Evolutionary conservation across 1,139 yeast species (phyloP).

Genomic region (Sugiyamaella japonica): DNA sequence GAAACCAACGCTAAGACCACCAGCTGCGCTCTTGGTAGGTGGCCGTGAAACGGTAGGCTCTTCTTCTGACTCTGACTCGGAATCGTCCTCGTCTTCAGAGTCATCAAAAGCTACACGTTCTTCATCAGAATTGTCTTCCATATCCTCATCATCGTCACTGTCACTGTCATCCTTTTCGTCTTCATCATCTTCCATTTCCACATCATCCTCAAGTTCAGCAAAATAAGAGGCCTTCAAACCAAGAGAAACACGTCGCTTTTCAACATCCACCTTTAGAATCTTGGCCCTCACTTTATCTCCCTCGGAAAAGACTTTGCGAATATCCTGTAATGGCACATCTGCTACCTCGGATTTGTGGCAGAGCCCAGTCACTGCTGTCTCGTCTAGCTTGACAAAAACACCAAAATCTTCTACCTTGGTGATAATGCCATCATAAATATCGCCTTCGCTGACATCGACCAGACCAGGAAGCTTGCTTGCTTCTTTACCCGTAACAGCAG

Average conservation of each 20-base stretch:
- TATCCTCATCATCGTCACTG: constrained; percentile 29
- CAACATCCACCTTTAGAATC: constrained; percentile 60
- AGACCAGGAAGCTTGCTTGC: constrained; percentile 30
- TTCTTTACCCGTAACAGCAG: constrained; percentile 69
- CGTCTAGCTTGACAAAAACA: constrained; percentile 78
- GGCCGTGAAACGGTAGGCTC: constrained; percentile 25
- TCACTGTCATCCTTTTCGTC: constrained; percentile 35
- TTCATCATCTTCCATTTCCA: constrained; percentile 38
- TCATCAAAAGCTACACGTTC: constrained; percentile 36
- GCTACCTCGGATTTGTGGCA: constrained; percentile 88
- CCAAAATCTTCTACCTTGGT: constrained; percentile 84
- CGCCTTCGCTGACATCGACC: constrained; percentile 65
- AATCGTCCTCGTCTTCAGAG: constrained; percentile 36
- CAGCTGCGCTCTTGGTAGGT: constrained; percentile 24
- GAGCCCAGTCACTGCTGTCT: constrained; percentile 75
- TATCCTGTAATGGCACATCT: constrained; percentile 58
- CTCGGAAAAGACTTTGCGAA: constrained; percentile 65
- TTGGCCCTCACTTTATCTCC: constrained; percentile 91
- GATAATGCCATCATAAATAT: constrained; percentile 69
- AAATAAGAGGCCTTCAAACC: constrained; percentile 96
- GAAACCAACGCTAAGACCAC: constrained; percentile 81
- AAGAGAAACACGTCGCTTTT: constrained; percentile 73
- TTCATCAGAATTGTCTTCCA: constrained; percentile 30
- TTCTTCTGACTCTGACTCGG: constrained; percentile 11
- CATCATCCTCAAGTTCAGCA: constrained; percentile 44